Percentiles rank a stretch among this genome's conserved stretches.
phyloP scores from a whole-genome alignment of 441 rosid species.

The Syzygium malaccense region DNA sequence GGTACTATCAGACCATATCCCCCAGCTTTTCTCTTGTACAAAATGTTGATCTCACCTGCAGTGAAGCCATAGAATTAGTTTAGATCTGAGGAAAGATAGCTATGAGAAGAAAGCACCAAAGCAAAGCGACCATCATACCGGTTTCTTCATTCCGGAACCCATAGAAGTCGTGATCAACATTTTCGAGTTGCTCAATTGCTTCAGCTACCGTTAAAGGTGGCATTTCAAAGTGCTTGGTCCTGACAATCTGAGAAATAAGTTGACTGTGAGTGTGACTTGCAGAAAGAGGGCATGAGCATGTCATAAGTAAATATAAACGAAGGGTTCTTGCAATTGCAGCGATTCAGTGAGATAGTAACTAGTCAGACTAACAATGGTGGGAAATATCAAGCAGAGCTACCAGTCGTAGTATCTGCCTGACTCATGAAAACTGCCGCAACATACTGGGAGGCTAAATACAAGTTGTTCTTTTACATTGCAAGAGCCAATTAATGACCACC shows the following conservation, averaged over 20 bases:
- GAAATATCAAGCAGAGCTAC: background rate
- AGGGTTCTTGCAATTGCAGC: background rate
- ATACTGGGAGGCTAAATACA: background rate
- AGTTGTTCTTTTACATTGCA: background rate
- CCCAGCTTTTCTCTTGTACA: conserved; percentile 80
- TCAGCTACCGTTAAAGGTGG: conserved; percentile 79
- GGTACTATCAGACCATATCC: conserved; percentile 92
- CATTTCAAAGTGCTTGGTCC: conserved; percentile 86
- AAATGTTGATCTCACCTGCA: conserved; percentile 80
- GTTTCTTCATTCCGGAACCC: conserved; percentile 89
- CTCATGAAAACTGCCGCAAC: background rate
- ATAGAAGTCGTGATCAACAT: conserved; percentile 80
- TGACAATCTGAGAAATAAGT: conserved; percentile 49
- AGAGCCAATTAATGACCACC: background rate
- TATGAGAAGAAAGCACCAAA: background rate
- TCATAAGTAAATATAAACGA: background rate
- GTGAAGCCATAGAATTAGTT: background rate
- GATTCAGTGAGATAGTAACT: background rate
- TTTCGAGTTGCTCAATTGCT: conserved; percentile 85
- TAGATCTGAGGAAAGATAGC: background rate
- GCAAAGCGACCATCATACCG: conserved; percentile 31
- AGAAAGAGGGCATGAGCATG: background rate
- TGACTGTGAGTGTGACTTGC: background rate
- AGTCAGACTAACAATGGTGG: background rate
- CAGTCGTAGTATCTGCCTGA: background rate